Evolutionary conservation across 371 early-diverging fungal species (phyloP), one percentile per base, ranked within the genome.

Genomic region (Thermomucor indicae-seudaticae): DNA sequence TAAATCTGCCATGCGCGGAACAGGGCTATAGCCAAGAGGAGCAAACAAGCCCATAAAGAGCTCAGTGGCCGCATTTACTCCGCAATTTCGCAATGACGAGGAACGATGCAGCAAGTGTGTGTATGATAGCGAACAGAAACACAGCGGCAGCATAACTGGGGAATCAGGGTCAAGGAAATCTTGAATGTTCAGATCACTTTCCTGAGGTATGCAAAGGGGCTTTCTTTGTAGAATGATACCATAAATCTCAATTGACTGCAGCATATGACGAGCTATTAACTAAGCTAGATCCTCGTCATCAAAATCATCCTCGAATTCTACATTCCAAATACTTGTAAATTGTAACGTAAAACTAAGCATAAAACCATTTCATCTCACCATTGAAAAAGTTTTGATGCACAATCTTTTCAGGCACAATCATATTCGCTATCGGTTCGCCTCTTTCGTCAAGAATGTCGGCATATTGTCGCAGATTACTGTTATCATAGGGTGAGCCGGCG

Each of bases 331-430:
- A 42, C 0, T 2, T 42, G 27, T 28, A 32, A 35, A 12, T 22
- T 17, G 19, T 3, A 20, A 32, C 4, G 29, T 17, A 32, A n/a
- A 5, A 20, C 4, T 17, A 8, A 30, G 37, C 47, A 19, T 47
- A 6, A 4, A 3, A 46, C n/a, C 10, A 14, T 12, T 10, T 4
- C 6, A 42, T 25, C 47, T 54, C 49, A 55, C 55, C 17, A 11
- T 55, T 55, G 22, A 48, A 55, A 19, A 55, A 55, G 10, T 47
- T 48, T 34, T 55, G 55, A 29, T 55, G 55, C 16, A 55, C 49
- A 8, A 55, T 17, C 41, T 55, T 55, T 14, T 55, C 55, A n/a
- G 47, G 55, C 23, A 42, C 49, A 22, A 40, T 37, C 31, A 45
- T 20, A 12, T 24, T 41, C 12, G 41, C 24, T 11, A 49, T 24